Conservation (phyloP, 2,329 filamentous ascomycete genomes). For the Cryphonectria parasitica region DNA sequence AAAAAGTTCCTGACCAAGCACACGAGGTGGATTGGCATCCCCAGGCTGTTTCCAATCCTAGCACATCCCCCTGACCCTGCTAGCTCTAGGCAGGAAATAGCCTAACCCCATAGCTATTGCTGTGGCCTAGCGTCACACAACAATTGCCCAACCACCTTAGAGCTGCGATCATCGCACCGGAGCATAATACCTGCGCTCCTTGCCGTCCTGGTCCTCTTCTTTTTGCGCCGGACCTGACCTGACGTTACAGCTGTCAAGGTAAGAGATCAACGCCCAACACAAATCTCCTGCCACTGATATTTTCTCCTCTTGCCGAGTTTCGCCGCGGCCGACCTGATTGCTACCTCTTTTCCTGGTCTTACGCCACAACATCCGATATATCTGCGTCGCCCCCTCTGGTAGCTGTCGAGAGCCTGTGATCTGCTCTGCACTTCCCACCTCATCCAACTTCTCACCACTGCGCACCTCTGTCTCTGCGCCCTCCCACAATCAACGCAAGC, state of each 20-base stretch:
- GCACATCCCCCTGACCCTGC: background rate
- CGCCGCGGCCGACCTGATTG: constrained; percentile 8
- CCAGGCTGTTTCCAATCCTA: constrained; percentile 5
- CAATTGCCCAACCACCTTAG: constrained; percentile 15
- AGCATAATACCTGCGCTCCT: constrained; percentile 11
- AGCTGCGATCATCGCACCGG: constrained; percentile 16
- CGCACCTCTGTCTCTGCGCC: background rate
- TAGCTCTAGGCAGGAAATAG: constrained; percentile 19
- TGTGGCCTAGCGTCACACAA: constrained; percentile 14
- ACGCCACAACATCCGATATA: constrained; percentile 5
- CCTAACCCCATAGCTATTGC: constrained; percentile 18
- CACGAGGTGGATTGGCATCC: background rate
- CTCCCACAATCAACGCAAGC: background rate
- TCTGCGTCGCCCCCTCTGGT: background rate
- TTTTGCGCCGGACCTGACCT: constrained; percentile 3
- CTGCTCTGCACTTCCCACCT: background rate
- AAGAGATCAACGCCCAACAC: constrained; percentile 10
- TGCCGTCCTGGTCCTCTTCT: constrained; percentile 4
- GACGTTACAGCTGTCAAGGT: background rate
- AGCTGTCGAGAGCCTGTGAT: background rate
- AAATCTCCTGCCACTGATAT: background rate
- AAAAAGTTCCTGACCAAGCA: background rate
- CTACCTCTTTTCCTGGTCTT: background rate
- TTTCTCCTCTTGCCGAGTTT: constrained; percentile 9
- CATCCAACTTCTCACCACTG: background rate